Conservation (phyloP, 495 filamentous ascomycete species). For the Diplogelasinospora grovesii region DNA sequence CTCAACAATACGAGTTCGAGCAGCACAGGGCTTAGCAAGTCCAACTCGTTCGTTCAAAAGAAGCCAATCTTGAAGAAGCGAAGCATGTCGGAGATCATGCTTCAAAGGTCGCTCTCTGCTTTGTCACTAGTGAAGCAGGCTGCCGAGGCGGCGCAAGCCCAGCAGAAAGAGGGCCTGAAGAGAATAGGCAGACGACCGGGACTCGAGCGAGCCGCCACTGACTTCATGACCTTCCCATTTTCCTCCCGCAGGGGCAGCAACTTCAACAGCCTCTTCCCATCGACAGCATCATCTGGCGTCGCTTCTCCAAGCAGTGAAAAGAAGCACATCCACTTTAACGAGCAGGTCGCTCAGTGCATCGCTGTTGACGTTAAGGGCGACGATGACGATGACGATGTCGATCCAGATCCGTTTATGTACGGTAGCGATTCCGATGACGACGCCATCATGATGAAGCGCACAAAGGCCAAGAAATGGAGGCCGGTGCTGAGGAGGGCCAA, state of each 20-base stretch:
- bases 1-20: slow-evolving; percentile 42
- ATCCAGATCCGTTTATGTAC: slow-evolving; percentile 40
- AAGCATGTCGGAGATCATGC: slow-evolving; percentile 90
- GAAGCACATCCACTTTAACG: slow-evolving; percentile 93
- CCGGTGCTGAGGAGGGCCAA: slow-evolving; percentile 42
- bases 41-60: slow-evolving; percentile 70
- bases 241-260: slow-evolving; percentile 50
- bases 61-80: slow-evolving; percentile 97
- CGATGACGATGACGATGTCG: slow-evolving; percentile 57
- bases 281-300: slow-evolving; percentile 54
- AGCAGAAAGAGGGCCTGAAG: slow-evolving; percentile 57
- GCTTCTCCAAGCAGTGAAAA: slow-evolving; percentile 60
- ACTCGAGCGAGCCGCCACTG: slow-evolving; percentile 55
- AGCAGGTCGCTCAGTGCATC: slow-evolving; percentile 92
- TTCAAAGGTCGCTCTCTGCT: slow-evolving; percentile 83
- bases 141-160: slow-evolving; percentile 83
- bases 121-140: slow-evolving; percentile 92
- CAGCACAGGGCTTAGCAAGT: slow-evolving; percentile 60
- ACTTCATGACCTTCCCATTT: slow-evolving; percentile 54
- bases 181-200: slow-evolving; percentile 35
- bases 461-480: slow-evolving; percentile 33
- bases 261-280: slow-evolving; percentile 51
- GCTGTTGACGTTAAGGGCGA: slow-evolving; percentile 79
- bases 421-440: slow-evolving; percentile 63
- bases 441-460: slow-evolving; percentile 77